These are phyloP conservation scores for Talaromyces trachyspermus DNA, from an alignment of 495 filamentous ascomycete genomes.

Conservation along the genomic window DNA sequence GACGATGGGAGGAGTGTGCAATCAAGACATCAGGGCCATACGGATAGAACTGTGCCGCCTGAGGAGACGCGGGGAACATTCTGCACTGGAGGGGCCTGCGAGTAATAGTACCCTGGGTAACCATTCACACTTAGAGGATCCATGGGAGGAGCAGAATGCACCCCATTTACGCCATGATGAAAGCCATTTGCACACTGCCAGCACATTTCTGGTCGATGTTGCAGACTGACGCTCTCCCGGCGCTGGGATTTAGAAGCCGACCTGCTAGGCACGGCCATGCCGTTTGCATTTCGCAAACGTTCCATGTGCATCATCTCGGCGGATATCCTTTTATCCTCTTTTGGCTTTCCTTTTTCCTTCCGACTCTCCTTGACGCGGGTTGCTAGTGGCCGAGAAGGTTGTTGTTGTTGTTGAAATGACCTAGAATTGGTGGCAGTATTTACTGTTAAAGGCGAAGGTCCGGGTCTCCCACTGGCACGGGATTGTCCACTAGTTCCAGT, in stretches of 20 bases:
- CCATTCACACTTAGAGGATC: conserved; percentile 28
- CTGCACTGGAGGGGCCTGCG: conserved; percentile 19
- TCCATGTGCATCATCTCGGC: conserved; percentile 35
- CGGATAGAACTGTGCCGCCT: conserved; percentile 16
- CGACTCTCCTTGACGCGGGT: conserved; percentile 25
- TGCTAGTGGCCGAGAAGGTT: neutral
- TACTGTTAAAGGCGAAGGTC: conserved; percentile 33
- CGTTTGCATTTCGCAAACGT: conserved; percentile 23
- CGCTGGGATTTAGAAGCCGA: conserved; percentile 30
- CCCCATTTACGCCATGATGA: conserved; percentile 24
- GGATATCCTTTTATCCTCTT: conserved; percentile 23
- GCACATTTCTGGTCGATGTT: conserved; percentile 21
- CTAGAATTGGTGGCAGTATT: conserved; percentile 25
- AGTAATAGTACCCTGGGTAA: conserved; percentile 15
- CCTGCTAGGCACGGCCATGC: conserved; percentile 22
- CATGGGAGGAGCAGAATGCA: conserved; percentile 11
- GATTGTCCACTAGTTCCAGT: conserved; percentile 50
- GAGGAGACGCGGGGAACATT: conserved; percentile 23
- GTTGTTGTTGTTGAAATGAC: neutral
- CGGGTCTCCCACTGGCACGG: conserved; percentile 39
- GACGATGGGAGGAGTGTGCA: conserved; percentile 20
- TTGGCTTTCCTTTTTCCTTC: conserved; percentile 10
- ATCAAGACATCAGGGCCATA: conserved; percentile 21
- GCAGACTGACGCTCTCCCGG: conserved; percentile 24
- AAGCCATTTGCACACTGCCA: conserved; percentile 28